Conservation (phyloP, 306 rosid genomes). For the Phaseolus lunatus region DNA sequence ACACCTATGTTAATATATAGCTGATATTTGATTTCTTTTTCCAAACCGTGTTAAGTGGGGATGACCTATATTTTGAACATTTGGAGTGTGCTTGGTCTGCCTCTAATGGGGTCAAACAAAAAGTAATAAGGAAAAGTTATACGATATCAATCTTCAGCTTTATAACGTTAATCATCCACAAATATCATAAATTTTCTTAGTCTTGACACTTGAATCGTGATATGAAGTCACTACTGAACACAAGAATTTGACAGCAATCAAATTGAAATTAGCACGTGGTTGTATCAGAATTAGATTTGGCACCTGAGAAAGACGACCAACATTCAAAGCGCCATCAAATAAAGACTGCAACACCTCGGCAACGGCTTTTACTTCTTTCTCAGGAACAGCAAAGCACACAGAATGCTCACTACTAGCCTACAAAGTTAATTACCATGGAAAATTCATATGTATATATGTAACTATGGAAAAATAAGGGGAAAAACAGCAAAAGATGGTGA, state of each 20-base stretch:
- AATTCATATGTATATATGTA: background rate
- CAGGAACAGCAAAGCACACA: conserved; percentile 92
- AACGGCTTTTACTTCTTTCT: conserved; percentile 86
- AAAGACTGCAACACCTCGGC: conserved; percentile 75
- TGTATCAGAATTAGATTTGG: conserved; percentile 11
- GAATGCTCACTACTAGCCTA: conserved; percentile 97
- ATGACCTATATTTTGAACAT: background rate
- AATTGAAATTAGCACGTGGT: conserved; percentile 14
- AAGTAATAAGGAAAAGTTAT: background rate
- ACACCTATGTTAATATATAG: background rate
- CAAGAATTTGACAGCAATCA: background rate
- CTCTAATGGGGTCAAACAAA: too few relatives aligned
- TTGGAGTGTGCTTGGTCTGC: background rate
- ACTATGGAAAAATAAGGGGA: conserved; percentile 7
- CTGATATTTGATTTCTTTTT: background rate
- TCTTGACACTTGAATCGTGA: background rate
- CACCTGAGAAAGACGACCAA: conserved; percentile 91
- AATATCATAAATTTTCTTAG: background rate
- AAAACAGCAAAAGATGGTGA: conserved; percentile 7
- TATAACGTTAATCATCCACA: background rate
- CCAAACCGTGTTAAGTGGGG: background rate
- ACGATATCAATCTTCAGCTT: background rate
- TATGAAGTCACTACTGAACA: background rate
- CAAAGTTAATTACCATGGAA: conserved; percentile 41
- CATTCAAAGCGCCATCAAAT: conserved; percentile 80